Conservation (phyloP, 768 basidiomycete species). For the Astraeus odoratus region DNA sequence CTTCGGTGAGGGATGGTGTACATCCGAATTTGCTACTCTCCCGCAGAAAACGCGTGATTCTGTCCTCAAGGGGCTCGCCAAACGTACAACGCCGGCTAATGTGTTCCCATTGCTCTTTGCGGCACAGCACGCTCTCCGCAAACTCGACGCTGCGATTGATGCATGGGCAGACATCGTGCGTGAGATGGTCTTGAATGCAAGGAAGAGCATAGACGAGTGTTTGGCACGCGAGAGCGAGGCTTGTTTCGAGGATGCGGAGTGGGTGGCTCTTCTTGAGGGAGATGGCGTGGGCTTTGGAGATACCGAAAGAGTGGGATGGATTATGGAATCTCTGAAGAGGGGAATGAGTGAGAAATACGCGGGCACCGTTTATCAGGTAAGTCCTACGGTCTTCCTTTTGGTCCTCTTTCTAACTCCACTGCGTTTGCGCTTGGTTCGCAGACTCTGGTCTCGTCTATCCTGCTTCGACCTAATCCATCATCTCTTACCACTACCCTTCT, state of each 20-base stretch:
- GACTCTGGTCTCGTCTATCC: constrained; percentile 66
- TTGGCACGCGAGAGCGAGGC: constrained; percentile 51
- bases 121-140: constrained; percentile 52
- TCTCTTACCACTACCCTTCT: constrained; percentile 58
- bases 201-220: constrained; percentile 56
- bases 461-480: constrained; percentile 60
- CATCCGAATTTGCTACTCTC: constrained; percentile 68
- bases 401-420: background rate
- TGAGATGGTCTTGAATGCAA: constrained; percentile 60
- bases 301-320: constrained; percentile 68
- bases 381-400: constrained; percentile 6
- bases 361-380: constrained; percentile 69
- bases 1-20: constrained; percentile 89
- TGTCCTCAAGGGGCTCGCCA: constrained; percentile 67
- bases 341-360: constrained; percentile 62
- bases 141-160: constrained; percentile 52
- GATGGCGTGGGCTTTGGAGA: constrained; percentile 75
- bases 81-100: constrained; percentile 59
- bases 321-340: constrained; percentile 58
- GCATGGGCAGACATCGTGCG: constrained; percentile 32
- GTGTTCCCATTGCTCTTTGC: constrained; percentile 65
- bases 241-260: constrained; percentile 64
- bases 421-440: constrained; percentile 20
- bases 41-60: constrained; percentile 57
- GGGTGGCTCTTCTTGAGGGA: constrained; percentile 67